Evolutionary conservation across 371 early-diverging fungal genomes (phyloP).

Genomic region (Phascolomyces articulosus): DNA sequence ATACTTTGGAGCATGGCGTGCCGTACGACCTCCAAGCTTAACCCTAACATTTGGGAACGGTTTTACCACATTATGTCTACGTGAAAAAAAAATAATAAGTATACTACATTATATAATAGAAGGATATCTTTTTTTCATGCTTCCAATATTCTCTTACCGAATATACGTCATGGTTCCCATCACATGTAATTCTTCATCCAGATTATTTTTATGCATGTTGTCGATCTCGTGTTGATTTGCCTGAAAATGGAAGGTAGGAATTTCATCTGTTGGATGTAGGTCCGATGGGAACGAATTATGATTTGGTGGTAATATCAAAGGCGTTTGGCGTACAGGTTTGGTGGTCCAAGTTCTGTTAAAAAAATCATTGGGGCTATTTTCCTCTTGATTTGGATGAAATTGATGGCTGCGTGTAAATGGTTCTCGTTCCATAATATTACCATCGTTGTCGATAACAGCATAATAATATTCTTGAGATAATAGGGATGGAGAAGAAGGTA

Average conservation of each 20-base stretch:
- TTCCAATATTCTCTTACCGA: conserved; percentile 24
- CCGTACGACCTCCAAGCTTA: conserved; percentile 13
- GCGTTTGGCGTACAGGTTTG: conserved; percentile 8
- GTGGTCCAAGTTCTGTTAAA: conserved; percentile 17
- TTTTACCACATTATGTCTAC: conserved; percentile 4
- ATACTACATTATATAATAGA: too few relatives aligned
- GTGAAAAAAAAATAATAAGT: too few relatives aligned
- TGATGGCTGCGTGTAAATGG: neutral
- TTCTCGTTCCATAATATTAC: neutral
- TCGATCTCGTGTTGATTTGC: conserved; percentile 20
- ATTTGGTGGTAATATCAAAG: neutral
- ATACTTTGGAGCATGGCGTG: conserved; percentile 16
- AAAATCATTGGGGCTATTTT: conserved; percentile 15
- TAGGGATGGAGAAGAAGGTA: too few relatives aligned
- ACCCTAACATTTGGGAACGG: conserved; percentile 5
- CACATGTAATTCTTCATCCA: conserved; percentile 12
- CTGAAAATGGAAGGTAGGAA: conserved; percentile 31
- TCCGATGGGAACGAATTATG: neutral
- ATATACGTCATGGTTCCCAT: conserved; percentile 31
- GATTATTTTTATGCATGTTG: conserved; percentile 22
- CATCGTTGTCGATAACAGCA: neutral
- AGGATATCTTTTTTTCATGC: too few relatives aligned
- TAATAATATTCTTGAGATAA: conserved; percentile 8
- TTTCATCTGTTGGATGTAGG: conserved; percentile 24
- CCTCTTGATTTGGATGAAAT: too few relatives aligned